Percentiles rank a stretch among this genome's conserved stretches.
Evolutionary conservation across 148 eudicot species (phyloP).

Genomic region (Hydrangea macrophylla): DNA sequence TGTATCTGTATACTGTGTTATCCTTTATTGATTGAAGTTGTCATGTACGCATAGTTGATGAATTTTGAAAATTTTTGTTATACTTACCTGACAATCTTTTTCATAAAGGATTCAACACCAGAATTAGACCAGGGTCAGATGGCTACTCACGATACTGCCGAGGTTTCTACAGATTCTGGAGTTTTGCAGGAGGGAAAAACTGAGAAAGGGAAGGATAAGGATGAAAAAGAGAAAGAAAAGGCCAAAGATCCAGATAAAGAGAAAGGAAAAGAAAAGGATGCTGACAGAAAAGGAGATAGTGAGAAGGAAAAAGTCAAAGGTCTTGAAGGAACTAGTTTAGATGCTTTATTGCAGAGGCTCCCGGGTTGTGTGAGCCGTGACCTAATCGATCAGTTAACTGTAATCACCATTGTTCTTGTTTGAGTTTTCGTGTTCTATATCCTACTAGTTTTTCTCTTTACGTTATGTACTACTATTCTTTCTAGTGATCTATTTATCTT

Average conservation of each 20-base stretch:
- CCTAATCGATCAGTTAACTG: constrained; percentile 91
- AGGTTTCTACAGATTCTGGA: constrained; percentile 53
- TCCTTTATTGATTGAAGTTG: background rate
- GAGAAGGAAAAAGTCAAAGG: constrained; percentile 84
- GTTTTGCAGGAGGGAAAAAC: constrained; percentile 52
- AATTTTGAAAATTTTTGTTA: background rate
- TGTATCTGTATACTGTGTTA: background rate
- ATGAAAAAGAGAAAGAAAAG: constrained; percentile 67
- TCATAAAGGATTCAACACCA: constrained; percentile 50
- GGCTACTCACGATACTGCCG: constrained; percentile 45
- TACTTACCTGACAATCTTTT: constrained; percentile 10
- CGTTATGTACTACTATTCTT: background rate
- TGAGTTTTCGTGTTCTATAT: background rate
- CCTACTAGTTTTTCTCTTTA: background rate
- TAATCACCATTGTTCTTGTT: constrained; percentile 24
- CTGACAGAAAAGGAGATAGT: constrained; percentile 63
- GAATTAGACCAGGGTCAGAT: constrained; percentile 66
- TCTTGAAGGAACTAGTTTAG: constrained; percentile 83
- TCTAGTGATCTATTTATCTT: constrained; percentile 10
- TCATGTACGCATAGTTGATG: background rate
- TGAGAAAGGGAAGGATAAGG: constrained; percentile 69
- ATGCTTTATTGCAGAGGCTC: constrained; percentile 80
- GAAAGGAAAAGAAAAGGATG: constrained; percentile 78
- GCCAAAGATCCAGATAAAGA: constrained; percentile 68
- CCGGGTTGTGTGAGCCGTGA: constrained; percentile 98